phyloP scores from a whole-genome alignment of 1,139 yeast species.

The Geotrichum citri-aurantii region DNA sequence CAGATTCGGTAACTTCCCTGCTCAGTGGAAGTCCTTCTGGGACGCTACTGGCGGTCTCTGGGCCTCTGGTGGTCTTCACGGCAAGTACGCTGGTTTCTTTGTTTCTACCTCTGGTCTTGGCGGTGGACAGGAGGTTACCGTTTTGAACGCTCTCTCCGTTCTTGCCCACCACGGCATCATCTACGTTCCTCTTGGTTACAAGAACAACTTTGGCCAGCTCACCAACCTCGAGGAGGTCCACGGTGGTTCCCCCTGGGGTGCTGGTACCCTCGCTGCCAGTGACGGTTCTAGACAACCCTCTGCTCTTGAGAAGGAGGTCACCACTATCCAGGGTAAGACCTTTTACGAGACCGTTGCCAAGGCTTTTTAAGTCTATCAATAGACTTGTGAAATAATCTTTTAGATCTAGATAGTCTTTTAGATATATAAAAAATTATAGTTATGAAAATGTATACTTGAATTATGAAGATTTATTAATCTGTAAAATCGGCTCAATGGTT shows the following conservation, averaged over 20 bases:
- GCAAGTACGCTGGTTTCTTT: constrained; percentile 66
- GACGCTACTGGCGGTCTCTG: constrained; percentile 72
- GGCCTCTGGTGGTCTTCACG: constrained; percentile 63
- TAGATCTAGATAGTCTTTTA: background rate
- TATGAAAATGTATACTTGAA: background rate
- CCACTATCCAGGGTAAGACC: constrained; percentile 53
- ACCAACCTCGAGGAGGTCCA: constrained; percentile 58
- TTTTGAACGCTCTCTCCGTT: constrained; percentile 53
- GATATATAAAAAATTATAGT: too few relatives aligned
- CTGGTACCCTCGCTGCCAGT: constrained; percentile 65
- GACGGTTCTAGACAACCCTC: constrained; percentile 70
- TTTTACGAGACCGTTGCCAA: constrained; percentile 38
- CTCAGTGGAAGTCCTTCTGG: constrained; percentile 71
- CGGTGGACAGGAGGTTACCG: constrained; percentile 72
- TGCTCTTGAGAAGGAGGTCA: constrained; percentile 55
- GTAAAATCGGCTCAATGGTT: background rate
- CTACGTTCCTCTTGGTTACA: constrained; percentile 70
- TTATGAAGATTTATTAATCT: too few relatives aligned
- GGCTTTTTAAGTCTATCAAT: constrained; percentile 17
- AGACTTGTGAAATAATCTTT: too few relatives aligned
- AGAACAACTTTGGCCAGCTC: constrained; percentile 49
- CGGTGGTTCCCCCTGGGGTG: constrained; percentile 82
- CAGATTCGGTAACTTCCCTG: constrained; percentile 69
- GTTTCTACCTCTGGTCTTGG: constrained; percentile 72
- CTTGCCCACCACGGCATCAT: constrained; percentile 48